Conservation (phyloP, 495 filamentous ascomycete species). For the Neurospora sp. region DNA sequence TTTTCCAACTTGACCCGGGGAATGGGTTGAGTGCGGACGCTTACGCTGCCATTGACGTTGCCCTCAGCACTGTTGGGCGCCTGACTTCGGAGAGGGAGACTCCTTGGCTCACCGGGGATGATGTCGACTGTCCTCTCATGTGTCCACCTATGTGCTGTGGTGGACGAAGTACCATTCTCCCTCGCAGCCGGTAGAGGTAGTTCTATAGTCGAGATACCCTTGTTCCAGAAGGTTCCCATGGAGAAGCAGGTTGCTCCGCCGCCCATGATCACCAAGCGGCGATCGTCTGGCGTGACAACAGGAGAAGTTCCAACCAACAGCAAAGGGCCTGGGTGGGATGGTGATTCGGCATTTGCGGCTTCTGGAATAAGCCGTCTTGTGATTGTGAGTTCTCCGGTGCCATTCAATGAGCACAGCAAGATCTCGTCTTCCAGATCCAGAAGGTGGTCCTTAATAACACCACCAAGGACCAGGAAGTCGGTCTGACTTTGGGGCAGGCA, state of each 20-base stretch:
- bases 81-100: not conserved
- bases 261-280: slow-evolving; percentile 51
- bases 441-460: slow-evolving; percentile 31
- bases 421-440: slow-evolving; percentile 23
- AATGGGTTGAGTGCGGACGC: slow-evolving; percentile 23
- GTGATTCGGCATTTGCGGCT: not conserved
- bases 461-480: slow-evolving; percentile 35
- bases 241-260: slow-evolving; percentile 87
- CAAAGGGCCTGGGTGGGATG: slow-evolving; percentile 31
- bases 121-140: slow-evolving; percentile 20
- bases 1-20: slow-evolving; percentile 40
- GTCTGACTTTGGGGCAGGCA: slow-evolving; percentile 6
- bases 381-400: slow-evolving; percentile 1
- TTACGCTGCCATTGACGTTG: not conserved
- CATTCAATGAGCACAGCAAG: slow-evolving; percentile 9
- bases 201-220: slow-evolving; percentile 14
- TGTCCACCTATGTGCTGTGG: slow-evolving; percentile 4
- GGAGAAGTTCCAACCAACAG: slow-evolving; percentile 55
- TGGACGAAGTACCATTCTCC: not conserved
- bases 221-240: slow-evolving; percentile 42
- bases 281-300: slow-evolving; percentile 16
- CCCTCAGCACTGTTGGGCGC: not conserved
- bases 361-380: slow-evolving; percentile 1
- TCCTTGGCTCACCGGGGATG: slow-evolving; percentile 5
- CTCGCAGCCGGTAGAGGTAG: not conserved